Evolutionary conservation across 1,139 yeast genomes (phyloP).

Genomic region (Meyerozyma guilliermondii): DNA sequence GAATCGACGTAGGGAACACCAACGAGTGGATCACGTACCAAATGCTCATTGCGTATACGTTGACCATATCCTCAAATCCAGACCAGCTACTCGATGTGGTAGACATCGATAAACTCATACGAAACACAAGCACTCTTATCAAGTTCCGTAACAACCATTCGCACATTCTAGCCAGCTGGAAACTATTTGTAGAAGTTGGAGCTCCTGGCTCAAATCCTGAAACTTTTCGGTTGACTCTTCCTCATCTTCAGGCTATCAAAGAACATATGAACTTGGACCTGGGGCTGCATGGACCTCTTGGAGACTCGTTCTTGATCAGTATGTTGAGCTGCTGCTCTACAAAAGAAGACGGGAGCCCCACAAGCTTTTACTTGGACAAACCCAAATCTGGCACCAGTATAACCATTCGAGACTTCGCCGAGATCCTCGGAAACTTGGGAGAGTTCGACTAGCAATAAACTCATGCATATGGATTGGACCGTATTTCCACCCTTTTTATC

Average conservation of each 20-base stretch:
- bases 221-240: slow-evolving; percentile 22
- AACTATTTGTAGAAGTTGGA: slow-evolving; percentile 25
- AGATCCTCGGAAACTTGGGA: slow-evolving; percentile 37
- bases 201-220: slow-evolving; percentile 5
- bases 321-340: slow-evolving; percentile 38
- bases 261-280: slow-evolving; percentile 22
- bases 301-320: slow-evolving; percentile 37
- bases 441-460: slow-evolving; percentile 20
- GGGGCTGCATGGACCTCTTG: slow-evolving; percentile 16
- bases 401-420: slow-evolving; percentile 39
- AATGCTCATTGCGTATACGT: slow-evolving; percentile 27
- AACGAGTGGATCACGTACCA: slow-evolving; percentile 24
- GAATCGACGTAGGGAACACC: slow-evolving; percentile 9
- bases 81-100: slow-evolving; percentile 32
- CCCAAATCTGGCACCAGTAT: slow-evolving; percentile 25
- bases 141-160: slow-evolving; percentile 29
- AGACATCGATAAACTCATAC: slow-evolving; percentile 37
- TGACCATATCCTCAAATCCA: slow-evolving; percentile 17
- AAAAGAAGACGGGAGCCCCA: slow-evolving; percentile 23
- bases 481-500: slow-evolving; percentile 15
- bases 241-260: slow-evolving; percentile 30
- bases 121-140: slow-evolving; percentile 22
- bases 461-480: slow-evolving; percentile 15
- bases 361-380: slow-evolving; percentile 27
- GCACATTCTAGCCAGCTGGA: slow-evolving; percentile 32